Percentiles rank a stretch among this genome's conserved stretches.
Evolutionary conservation across 352 stramenopile species (phyloP).

Genomic region (Albugo candida): DNA sequence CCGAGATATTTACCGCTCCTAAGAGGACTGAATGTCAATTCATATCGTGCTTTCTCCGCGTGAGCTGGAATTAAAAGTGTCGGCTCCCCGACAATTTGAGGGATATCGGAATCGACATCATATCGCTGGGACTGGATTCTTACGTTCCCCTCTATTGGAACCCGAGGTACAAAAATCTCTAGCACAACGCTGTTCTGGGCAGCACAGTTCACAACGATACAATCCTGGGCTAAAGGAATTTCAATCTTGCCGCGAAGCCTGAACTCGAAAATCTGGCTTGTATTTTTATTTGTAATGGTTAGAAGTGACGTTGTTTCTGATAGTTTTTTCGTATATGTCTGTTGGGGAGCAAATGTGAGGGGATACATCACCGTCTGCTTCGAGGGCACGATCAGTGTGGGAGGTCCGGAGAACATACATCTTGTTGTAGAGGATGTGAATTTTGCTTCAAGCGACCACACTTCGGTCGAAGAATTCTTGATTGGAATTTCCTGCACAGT

Average conservation of each 20-base stretch:
- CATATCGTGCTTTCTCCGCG: slow-evolving; percentile 29
- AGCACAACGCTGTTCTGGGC: slow-evolving; percentile 41
- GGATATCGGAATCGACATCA: slow-evolving; percentile 84
- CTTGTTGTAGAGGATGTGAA: slow-evolving; percentile 17
- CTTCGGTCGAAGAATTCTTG: slow-evolving; percentile 65
- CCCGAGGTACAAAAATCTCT: slow-evolving; percentile 19
- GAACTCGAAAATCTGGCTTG: slow-evolving; percentile 81
- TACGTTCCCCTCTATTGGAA: slow-evolving; percentile 59
- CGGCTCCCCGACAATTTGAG: slow-evolving; percentile 54
- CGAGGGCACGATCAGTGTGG: slow-evolving; percentile 39
- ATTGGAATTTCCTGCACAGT: slow-evolving; percentile 85
- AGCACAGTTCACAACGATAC: slow-evolving; percentile 68
- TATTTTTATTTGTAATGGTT: slow-evolving; percentile 56
- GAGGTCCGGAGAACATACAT: slow-evolving; percentile 41
- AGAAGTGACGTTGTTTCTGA: slow-evolving; percentile 15
- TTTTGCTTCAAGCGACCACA: slow-evolving; percentile 60
- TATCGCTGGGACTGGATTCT: slow-evolving; percentile 26
- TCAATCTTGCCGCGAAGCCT: slow-evolving; percentile 67
- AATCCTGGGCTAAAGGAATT: slow-evolving; percentile 80
- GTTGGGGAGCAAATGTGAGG: slow-evolving; percentile 65
- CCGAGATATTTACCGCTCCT: slow-evolving; percentile 85
- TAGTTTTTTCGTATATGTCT: slow-evolving; percentile 50
- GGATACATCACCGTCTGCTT: slow-evolving; percentile 54
- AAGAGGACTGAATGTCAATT: slow-evolving; percentile 70
- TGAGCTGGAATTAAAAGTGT: slow-evolving; percentile 22